phyloP scores from a whole-genome alignment of 1,284 basidiomycete species.

The Phellopilus nigrolimitatus region DNA sequence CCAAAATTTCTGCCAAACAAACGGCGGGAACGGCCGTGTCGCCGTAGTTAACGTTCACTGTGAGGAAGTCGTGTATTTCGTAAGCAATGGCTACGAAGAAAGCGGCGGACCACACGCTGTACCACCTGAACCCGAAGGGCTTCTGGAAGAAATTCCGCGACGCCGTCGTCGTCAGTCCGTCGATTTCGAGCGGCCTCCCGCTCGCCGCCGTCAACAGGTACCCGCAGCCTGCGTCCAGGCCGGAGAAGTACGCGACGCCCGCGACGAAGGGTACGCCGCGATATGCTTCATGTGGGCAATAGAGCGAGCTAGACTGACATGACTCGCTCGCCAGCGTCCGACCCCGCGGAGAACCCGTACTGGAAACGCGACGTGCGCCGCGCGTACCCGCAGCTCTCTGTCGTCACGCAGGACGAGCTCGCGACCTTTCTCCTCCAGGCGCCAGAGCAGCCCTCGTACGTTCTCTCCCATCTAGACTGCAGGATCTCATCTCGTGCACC shows the following conservation, averaged over 20 bases:
- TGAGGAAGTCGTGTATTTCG: too few species aligned
- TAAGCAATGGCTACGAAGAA: conserved; percentile 62
- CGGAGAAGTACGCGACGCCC: conserved; percentile 81
- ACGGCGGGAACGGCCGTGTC: too few species aligned
- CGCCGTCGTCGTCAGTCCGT: conserved; percentile 74
- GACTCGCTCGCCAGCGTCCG: conserved; percentile 52
- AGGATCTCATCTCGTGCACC: conserved; percentile 3
- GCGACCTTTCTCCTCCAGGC: conserved; percentile 81
- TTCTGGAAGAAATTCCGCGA: conserved; percentile 95
- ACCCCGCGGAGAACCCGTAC: conserved; percentile 83
- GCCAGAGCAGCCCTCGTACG: conserved; percentile 62
- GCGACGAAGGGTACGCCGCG: conserved; percentile 72
- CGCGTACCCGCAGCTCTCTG: conserved; percentile 83
- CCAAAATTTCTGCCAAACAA: too few species aligned
- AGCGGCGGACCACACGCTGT: conserved; percentile 78
- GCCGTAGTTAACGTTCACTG: too few species aligned
- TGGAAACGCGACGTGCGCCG: conserved; percentile 93
- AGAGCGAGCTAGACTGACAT: conserved; percentile 4
- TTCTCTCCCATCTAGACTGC: too few species aligned
- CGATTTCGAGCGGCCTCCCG: conserved; percentile 91
- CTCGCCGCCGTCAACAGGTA: conserved; percentile 69
- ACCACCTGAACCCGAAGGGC: conserved; percentile 82
- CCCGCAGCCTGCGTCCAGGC: conserved; percentile 82
- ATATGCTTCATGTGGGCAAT: conserved; percentile 2
- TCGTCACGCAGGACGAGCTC: conserved; percentile 77